Evolutionary conservation across 805 yeast species (phyloP), one percentile per base, ranked within the genome.

Genomic region (Yarrowia keelungensis): DNA sequence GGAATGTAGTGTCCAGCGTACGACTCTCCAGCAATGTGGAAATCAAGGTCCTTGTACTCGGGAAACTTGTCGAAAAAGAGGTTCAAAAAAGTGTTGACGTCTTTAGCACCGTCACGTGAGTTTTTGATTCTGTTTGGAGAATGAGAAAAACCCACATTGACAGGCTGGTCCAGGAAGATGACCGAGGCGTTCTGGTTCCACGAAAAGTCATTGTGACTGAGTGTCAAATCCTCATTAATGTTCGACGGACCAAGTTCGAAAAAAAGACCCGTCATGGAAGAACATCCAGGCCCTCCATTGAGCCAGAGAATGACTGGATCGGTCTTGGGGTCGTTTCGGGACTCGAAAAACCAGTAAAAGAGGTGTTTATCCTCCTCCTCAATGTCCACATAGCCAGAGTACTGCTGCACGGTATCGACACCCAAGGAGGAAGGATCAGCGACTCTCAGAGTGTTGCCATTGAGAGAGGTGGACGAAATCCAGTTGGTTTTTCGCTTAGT

Each of bases 271-370:
- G 96, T 91, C 76, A 92, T 80, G 0, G 97, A 91, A 0, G 97
- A 91, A 77, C 98, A 93, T 12, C 98, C 98, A 45, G 98, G 98
- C 5, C 98, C 97, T 72, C 98, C 98, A 76, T 93, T 93, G 74
- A 93, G 82, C 98, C 97, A 92, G 73, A 94, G 82, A 68, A 94
- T 84, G 26, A 92, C 84, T 1, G 98, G 98, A 78, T 94, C 98
- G 67, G 82, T 90, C 67, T 78, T 79, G 4, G 98, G 98, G 77
- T 91, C 92, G 75, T 88, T 88, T 81, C 97, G 87, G 66, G 96
- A 89, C 79, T 93, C 98, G 74, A 94, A 94, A 75, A 89, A 88
- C 97, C 97, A 92, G 82, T 88, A 94, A 79, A 93, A 94, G 77
- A 93, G 88, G 78, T 91, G 96, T 78, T 91, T 91, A 72, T 89